Evolutionary conservation across 805 yeast species (phyloP), one percentile per base, ranked within the genome.

Genomic region (Starmera caribaea): DNA sequence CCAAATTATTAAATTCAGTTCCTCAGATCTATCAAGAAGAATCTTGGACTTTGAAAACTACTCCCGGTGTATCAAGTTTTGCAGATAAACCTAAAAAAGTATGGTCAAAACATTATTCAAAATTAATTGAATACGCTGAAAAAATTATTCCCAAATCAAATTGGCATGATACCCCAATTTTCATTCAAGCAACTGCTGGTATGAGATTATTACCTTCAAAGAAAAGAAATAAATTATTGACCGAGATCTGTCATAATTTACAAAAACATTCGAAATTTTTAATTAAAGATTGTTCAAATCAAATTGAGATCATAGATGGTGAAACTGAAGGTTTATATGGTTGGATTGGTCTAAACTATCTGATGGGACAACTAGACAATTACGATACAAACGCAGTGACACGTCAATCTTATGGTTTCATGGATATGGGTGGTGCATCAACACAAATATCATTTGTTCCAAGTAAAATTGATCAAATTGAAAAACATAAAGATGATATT

Each of bases 391-490:
- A 46, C 4, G 43, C 43, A 11, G 40, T 45, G 2, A 57, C 55
- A 10, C 82, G 73, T 49, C 60, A 61, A n/a, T 78, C 95, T 0
- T 80, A 73, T 47, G 98, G 98, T 5, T 90, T 92, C 51, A 82
- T 92, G 90, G 98, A 92, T 59, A 92, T 92, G 98, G 98, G 98
- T 13, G 98, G 98, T 12, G 98, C 98, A 0, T 87, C 96, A 2
- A 87, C 96, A 0, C 98, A 92, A 55, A 75, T 92, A 16, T 95
- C 97, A 8, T 92, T 89, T 69, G 88, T 84, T 8, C 97, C 97
- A 0, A 71, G 78, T 4, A 69, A 71, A 32, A 45, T 52, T 4
- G 65, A 71, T n/a, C 88, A 86, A 44, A 59, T 81, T 8, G 61
- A 57, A 21, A 71, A 71, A 45, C 95, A 87, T 57, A 56, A 62